These are phyloP conservation scores for Clavispora santaluciae DNA, from an alignment of 805 yeast species.

Conservation along the genomic window DNA sequence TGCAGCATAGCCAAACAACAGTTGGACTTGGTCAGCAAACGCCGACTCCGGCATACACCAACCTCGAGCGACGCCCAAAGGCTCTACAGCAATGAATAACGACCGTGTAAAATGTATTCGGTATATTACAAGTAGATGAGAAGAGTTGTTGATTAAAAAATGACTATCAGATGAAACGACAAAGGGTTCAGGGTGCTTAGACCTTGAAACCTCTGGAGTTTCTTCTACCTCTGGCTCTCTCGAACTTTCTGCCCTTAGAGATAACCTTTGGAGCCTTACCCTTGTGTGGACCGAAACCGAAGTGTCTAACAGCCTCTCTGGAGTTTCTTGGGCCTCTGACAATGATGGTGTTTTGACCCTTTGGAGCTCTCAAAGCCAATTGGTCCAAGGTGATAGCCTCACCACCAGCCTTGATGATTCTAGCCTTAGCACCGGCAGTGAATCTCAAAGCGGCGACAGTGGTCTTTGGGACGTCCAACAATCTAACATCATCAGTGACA, in stretches of 20 bases:
- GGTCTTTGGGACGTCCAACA: constrained; percentile 90
- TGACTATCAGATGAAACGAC: constrained; percentile 1
- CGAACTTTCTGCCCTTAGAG: constrained; percentile 99
- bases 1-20: not conserved
- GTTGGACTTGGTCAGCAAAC: no score
- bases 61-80: no score
- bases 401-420: constrained; percentile 98
- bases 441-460: constrained; percentile 99
- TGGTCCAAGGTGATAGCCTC: constrained; percentile 99
- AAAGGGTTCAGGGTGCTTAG: constrained; percentile 42
- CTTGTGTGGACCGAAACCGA: constrained; percentile 99
- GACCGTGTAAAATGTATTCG: not conserved
- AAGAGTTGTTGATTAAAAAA: constrained; percentile 1
- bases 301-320: constrained; percentile 99
- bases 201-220: constrained; percentile 99
- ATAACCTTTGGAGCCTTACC: constrained; percentile 97
- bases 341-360: constrained; percentile 97
- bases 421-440: constrained; percentile 98
- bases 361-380: constrained; percentile 98
- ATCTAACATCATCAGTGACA: constrained; percentile 96
- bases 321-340: constrained; percentile 98
- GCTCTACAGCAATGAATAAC: not conserved
- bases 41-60: no score
- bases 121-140: not conserved
- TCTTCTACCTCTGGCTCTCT: constrained; percentile 99